A percentile compares a stretch with the other conserved stretches of the same genome.
These are phyloP conservation scores for Strigomonas culicis DNA, from an alignment of 208 protist species.

Conservation along the genomic window DNA sequence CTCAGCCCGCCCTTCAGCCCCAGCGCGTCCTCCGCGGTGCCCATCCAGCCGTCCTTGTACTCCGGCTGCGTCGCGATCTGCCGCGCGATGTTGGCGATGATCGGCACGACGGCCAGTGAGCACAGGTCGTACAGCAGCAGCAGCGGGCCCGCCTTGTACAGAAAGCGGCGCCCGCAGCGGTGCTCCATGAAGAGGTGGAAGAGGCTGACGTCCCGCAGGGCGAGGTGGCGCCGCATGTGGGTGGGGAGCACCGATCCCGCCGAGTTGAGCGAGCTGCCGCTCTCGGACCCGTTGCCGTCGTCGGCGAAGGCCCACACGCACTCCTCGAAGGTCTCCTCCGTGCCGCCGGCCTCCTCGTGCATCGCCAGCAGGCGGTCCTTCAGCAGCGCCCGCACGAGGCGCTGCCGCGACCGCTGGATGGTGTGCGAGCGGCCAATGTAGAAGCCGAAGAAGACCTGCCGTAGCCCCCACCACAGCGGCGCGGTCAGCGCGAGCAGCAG, in stretches of 20 bases:
- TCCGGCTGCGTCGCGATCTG: constrained; percentile 13
- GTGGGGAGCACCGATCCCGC: constrained; percentile 32
- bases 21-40: constrained; percentile 19
- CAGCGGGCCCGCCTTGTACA: constrained; percentile 40
- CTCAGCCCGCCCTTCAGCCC: constrained; percentile 20
- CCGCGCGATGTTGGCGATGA: constrained; percentile 24
- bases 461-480: constrained; percentile 31
- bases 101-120: constrained; percentile 25
- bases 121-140: constrained; percentile 44
- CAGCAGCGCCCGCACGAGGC: constrained; percentile 37
- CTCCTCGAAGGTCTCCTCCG: constrained; percentile 20
- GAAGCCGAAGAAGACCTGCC: constrained; percentile 34
- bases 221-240: constrained; percentile 38
- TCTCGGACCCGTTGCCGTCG: constrained; percentile 27
- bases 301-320: constrained; percentile 27
- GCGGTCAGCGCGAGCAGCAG: constrained; percentile 25
- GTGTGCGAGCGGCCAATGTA: constrained; percentile 45
- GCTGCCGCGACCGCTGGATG: constrained; percentile 32
- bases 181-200: constrained; percentile 64
- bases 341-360: constrained; percentile 21
- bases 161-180: constrained; percentile 44
- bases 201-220: constrained; percentile 37
- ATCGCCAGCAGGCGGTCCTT: constrained; percentile 38
- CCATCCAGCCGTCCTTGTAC: constrained; percentile 9
- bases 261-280: constrained; percentile 25